A percentile compares a stretch with the other conserved stretches of the same genome.
These are phyloP conservation scores for Schwanniomyces vanrijiae DNA, from an alignment of 805 yeast species.

Conservation along the genomic window DNA sequence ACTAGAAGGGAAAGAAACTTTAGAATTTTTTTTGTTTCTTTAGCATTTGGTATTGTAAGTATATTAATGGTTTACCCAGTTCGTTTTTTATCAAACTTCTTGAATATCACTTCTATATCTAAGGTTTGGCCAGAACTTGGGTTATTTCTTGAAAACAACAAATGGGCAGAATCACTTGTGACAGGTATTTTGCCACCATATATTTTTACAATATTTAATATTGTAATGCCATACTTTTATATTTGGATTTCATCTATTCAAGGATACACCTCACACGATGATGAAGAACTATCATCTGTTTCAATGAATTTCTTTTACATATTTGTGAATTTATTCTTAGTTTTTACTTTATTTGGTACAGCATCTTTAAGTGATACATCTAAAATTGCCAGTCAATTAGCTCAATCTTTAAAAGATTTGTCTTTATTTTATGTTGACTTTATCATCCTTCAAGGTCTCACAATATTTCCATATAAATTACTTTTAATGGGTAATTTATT, in stretches of 20 bases:
- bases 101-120: slow-evolving; percentile 75
- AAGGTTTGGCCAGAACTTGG: slow-evolving; percentile 85
- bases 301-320: slow-evolving; percentile 93
- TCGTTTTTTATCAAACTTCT: slow-evolving; percentile 76
- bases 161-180: slow-evolving; percentile 74
- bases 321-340: slow-evolving; percentile 89
- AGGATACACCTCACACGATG: slow-evolving; percentile 89
- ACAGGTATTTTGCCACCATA: slow-evolving; percentile 91
- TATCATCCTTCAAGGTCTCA: slow-evolving; percentile 76
- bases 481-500: slow-evolving; percentile 76
- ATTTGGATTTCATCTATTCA: slow-evolving; percentile 81
- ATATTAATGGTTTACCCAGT: slow-evolving; percentile 81
- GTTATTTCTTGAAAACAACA: slow-evolving; percentile 56
- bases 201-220: slow-evolving; percentile 81
- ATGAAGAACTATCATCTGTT: slow-evolving; percentile 86
- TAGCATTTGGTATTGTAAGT: slow-evolving; percentile 66
- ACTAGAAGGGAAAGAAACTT: slow-evolving; percentile 69
- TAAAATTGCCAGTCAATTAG: slow-evolving; percentile 81
- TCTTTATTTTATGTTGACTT: slow-evolving; percentile 90
- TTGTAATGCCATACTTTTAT: slow-evolving; percentile 80
- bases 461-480: slow-evolving; percentile 88
- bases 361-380: slow-evolving; percentile 89
- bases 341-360: slow-evolving; percentile 92
- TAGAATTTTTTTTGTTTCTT: slow-evolving; percentile 63
- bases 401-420: slow-evolving; percentile 74